Base-by-base conservation (phyloP, 176 grass and related monocot genomes). In the Avena atlantica region DNA sequence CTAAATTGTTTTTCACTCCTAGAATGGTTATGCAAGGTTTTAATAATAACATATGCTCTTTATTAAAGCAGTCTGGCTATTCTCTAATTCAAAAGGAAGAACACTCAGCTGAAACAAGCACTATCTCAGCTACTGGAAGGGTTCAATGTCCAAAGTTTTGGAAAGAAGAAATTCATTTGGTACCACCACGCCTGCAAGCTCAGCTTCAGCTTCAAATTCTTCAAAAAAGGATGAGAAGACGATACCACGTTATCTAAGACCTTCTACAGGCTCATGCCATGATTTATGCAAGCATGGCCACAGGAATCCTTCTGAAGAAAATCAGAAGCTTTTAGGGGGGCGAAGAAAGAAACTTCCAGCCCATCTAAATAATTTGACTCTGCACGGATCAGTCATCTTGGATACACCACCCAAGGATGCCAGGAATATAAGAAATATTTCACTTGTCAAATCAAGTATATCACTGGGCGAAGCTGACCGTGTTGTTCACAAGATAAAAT, bases 201-300 rank as follows among this genome's bases (percentile, higher is more conserved):
- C 69, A 13, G 44, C 68, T 84, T 83, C 84, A 82, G 29, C 40
- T 84, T 77, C 75, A 44, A 70, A 91, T 40, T 87, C 87, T 81
- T 52, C 58, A 82, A 95, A 44, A 73, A 87, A 69, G 60, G 62
- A 59, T 59, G 89, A 85, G 75, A 95, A 86, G 45, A 83, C 70
- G 0, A 19, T 93, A 50, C 91, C 94, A 27, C 74, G 86, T 86
- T 98, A 98, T 70, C 88, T 95, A 66, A 91, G 92, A 90, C 79
- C 90, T 86, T 90, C 88, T 40, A 83, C 84, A 89, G 89, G 89
- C 23, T 98, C 96, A 14, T 98, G 96, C 87, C 96, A 98, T 86
- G 93, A 98, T 88, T 89, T 95, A 49, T 98, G 96, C 70, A 98
- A 98, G 84, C 89, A 94, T 80, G 96, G 93, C 82, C 89, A 87